A percentile compares a stretch with the other conserved stretches of the same genome.
These are phyloP conservation scores for Pseudogymnoascus sp. DNA, from an alignment of 2,329 filamentous ascomycete genomes.

Conservation along the genomic window DNA sequence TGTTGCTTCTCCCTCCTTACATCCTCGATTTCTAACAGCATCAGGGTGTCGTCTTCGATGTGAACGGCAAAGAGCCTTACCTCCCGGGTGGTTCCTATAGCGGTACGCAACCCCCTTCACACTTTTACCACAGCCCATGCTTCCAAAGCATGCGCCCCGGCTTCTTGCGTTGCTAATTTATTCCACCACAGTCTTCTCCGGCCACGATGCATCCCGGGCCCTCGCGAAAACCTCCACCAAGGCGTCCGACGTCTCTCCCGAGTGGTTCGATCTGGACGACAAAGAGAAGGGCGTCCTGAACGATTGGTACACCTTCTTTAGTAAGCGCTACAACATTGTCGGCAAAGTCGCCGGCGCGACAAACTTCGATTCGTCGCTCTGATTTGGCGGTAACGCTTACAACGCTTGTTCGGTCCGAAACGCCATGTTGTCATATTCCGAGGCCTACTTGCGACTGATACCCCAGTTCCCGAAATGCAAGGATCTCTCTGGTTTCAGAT, in stretches of 20 bases:
- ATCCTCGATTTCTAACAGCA: constrained; percentile 10
- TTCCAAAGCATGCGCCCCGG: background rate
- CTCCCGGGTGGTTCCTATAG: constrained; percentile 74
- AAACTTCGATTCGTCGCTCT: constrained; percentile 33
- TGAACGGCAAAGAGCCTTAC: constrained; percentile 82
- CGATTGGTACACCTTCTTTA: constrained; percentile 95
- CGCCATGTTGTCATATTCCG: background rate
- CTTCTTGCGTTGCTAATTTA: background rate
- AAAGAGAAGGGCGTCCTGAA: constrained; percentile 78
- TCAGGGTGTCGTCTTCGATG: constrained; percentile 88
- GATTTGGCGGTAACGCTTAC: background rate
- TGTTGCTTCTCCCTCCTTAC: background rate
- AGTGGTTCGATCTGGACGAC: constrained; percentile 76
- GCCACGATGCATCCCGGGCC: constrained; percentile 90
- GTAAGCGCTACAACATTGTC: constrained; percentile 89
- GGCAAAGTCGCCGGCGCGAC: constrained; percentile 55
- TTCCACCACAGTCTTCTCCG: constrained; percentile 67
- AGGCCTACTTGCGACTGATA: background rate
- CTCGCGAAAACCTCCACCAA: constrained; percentile 82
- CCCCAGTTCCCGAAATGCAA: background rate
- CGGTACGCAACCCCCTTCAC: constrained; percentile 45
- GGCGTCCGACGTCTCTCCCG: constrained; percentile 67
- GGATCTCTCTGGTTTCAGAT: background rate
- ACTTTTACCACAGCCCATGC: background rate
- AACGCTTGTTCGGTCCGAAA: background rate